Conservation (phyloP, 768 basidiomycete species). For the Chalciporus pseudorubinellus region DNA sequence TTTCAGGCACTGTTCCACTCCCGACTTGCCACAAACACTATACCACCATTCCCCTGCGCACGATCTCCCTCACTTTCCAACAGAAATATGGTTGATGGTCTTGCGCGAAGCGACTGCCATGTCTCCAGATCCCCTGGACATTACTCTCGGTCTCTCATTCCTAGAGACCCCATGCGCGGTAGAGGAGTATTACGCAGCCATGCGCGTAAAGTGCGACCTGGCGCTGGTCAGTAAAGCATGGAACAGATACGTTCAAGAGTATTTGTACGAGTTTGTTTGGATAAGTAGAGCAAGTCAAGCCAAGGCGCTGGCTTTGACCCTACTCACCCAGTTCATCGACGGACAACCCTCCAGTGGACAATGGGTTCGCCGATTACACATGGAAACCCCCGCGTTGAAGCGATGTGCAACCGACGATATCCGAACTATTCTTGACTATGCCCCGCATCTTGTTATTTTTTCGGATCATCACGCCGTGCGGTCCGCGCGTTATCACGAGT, state of each 20-base stretch:
- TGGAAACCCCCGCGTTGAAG: constrained; percentile 63
- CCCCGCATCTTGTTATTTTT: constrained; percentile 57
- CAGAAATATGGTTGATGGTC: constrained; percentile 67
- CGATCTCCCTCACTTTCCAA: constrained; percentile 47
- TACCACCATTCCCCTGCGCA: constrained; percentile 30
- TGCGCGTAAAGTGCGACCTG: constrained; percentile 49
- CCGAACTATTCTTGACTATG: constrained; percentile 64
- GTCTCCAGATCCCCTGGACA: constrained; percentile 45
- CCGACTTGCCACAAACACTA: constrained; percentile 10
- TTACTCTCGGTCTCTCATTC: constrained; percentile 55
- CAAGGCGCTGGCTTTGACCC: constrained; percentile 42
- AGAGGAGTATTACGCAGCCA: constrained; percentile 43
- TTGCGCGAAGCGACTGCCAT: constrained; percentile 54
- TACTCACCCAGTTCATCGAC: constrained; percentile 43
- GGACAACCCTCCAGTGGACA: constrained; percentile 39
- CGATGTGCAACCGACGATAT: constrained; percentile 66
- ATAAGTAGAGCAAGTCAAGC: constrained; percentile 54
- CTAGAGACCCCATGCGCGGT: constrained; percentile 46
- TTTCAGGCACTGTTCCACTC: constrained; percentile 8
- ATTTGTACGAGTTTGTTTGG: constrained; percentile 71
- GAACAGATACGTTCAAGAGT: constrained; percentile 51
- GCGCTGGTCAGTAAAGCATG: constrained; percentile 56
- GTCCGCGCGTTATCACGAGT: constrained; percentile 47
- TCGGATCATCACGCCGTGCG: constrained; percentile 65
- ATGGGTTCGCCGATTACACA: constrained; percentile 62